These are phyloP conservation scores for Heterobasidion irregulare DNA, from an alignment of 1,284 basidiomycete species.

Conservation along the genomic window DNA sequence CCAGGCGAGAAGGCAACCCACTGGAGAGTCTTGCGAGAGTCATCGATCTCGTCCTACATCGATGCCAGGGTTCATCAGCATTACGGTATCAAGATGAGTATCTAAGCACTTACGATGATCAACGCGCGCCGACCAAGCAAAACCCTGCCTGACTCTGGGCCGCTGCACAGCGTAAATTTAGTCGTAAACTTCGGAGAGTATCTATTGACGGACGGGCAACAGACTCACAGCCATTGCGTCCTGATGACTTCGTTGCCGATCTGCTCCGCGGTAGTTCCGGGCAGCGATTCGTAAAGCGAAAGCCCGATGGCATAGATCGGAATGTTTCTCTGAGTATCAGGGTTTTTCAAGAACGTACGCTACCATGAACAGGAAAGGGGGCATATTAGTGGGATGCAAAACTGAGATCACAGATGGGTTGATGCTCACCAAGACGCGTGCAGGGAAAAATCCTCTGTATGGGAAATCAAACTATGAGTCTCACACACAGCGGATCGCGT, in stretches of 20 bases:
- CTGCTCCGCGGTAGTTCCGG: conserved; percentile 67
- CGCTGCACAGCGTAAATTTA: conserved; percentile 26
- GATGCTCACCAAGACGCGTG: conserved; percentile 71
- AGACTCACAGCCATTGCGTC: conserved; percentile 85
- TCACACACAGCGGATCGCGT: background rate
- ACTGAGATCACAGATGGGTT: background rate
- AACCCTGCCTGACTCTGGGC: conserved; percentile 55
- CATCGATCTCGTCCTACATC: conserved; percentile 85
- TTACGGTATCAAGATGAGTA: background rate
- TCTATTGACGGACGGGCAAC: background rate
- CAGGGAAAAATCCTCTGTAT: conserved; percentile 85
- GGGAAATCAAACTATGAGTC: conserved; percentile 12
- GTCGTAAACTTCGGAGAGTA: background rate
- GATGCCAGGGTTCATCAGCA: background rate
- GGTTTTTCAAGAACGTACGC: conserved; percentile 82
- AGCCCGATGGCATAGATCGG: conserved; percentile 91
- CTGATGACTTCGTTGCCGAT: conserved; percentile 81
- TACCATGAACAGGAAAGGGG: conserved; percentile 18
- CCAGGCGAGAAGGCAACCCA: conserved; percentile 26
- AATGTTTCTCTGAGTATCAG: conserved; percentile 68
- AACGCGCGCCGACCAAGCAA: conserved; percentile 75
- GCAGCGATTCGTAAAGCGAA: conserved; percentile 84
- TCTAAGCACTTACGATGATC: conserved; percentile 61
- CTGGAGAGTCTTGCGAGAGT: conserved; percentile 86
- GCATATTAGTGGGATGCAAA: background rate